Conservation (phyloP, 164 flowering plant genomes). For the Dillenia turbinata region DNA sequence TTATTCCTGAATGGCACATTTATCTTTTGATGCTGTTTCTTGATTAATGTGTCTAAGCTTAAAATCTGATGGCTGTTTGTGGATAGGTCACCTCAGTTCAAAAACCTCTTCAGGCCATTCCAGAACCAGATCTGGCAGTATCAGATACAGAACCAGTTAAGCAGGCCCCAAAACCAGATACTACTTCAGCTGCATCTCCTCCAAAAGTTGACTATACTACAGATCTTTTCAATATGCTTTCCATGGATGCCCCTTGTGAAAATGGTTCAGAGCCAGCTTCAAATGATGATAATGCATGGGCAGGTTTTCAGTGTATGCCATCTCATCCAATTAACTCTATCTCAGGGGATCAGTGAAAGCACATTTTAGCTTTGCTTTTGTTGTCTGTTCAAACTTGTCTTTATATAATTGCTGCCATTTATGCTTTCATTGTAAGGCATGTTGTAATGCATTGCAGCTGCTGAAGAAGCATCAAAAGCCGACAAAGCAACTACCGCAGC, state of each 20-base stretch:
- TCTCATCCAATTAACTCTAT: background rate
- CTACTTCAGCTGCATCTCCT: constrained; percentile 33
- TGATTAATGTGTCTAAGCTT: no score
- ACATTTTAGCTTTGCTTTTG: background rate
- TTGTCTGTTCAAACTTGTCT: no score
- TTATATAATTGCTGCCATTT: background rate
- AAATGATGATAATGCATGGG: constrained; percentile 73
- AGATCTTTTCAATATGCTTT: constrained; percentile 90
- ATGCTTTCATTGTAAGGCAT: background rate
- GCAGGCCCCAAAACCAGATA: constrained; percentile 19
- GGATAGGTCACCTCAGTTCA: constrained; percentile 38
- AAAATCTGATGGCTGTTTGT: background rate
- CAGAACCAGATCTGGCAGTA: constrained; percentile 32
- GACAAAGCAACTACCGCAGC: constrained; percentile 38
- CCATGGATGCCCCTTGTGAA: constrained; percentile 63
- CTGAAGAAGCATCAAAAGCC: constrained; percentile 45
- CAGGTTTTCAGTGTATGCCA: constrained; percentile 85
- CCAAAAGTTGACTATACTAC: constrained; percentile 79
- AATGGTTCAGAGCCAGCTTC: constrained; percentile 51
- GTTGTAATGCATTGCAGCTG: constrained; percentile 45
- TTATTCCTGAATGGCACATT: no score
- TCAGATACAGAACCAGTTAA: constrained; percentile 30
- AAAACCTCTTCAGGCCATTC: constrained; percentile 32
- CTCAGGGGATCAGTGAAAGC: background rate
- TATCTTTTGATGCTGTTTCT: no score